Conservation (phyloP, 2,329 filamentous ascomycete species). For the Fusarium anguioides region DNA sequence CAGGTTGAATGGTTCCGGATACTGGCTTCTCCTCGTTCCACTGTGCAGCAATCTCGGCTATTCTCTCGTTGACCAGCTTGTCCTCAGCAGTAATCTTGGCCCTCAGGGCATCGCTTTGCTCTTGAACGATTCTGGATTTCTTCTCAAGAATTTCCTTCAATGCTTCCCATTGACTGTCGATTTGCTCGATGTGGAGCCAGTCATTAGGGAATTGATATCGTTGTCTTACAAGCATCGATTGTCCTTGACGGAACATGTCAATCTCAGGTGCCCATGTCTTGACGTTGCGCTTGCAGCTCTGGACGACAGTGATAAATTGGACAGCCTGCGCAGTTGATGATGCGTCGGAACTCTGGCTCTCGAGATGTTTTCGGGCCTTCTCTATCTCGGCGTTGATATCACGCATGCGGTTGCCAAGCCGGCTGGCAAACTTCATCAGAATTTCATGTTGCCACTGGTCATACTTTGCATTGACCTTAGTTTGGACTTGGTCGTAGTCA, state of each 20-base stretch:
- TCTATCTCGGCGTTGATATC: constrained; percentile 94
- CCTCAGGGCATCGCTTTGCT: constrained; percentile 93
- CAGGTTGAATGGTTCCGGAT: constrained; percentile 90
- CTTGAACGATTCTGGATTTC: constrained; percentile 94
- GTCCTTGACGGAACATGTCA: constrained; percentile 93
- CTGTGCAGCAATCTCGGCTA: constrained; percentile 82
- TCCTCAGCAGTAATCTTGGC: constrained; percentile 97
- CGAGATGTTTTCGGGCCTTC: constrained; percentile 88
- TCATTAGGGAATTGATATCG: constrained; percentile 93
- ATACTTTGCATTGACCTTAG: constrained; percentile 98
- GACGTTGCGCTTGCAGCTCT: constrained; percentile 94
- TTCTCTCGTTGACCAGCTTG: constrained; percentile 88
- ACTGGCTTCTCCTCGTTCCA: constrained; percentile 99
- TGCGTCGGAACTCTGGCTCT: constrained; percentile 90
- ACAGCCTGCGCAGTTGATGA: constrained; percentile 97
- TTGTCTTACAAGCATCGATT: constrained; percentile 90
- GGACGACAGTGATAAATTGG: constrained; percentile 97
- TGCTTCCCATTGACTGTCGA: constrained; percentile 95
- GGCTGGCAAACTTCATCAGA: constrained; percentile 88
- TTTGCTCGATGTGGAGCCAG: constrained; percentile 96
- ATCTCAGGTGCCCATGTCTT: constrained; percentile 96
- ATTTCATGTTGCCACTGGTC: constrained; percentile 99
- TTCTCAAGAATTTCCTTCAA: constrained; percentile 91
- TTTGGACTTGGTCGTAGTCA: constrained; percentile 98
- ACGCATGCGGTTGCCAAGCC: constrained; percentile 88